phyloP scores from a whole-genome alignment of 306 rosid species.

The Argentina anserina region DNA sequence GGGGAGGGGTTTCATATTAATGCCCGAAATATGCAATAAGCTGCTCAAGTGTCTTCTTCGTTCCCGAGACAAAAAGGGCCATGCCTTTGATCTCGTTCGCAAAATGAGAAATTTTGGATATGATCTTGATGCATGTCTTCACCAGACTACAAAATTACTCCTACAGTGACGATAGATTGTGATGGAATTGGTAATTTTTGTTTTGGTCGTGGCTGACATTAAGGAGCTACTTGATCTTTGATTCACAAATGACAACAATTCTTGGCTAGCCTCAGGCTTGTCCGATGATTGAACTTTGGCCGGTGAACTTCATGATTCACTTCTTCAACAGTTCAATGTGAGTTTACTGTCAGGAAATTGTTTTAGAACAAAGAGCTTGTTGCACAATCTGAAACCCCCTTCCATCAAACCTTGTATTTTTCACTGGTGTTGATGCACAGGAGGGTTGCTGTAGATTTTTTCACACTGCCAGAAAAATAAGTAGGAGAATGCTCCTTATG shows the following conservation, averaged over 20 bases:
- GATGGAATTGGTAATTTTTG: conserved; percentile 4
- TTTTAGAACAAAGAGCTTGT: not conserved
- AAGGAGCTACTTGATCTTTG: not conserved
- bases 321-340: not conserved
- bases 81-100: conserved; percentile 39
- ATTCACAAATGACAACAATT: not conserved
- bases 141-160: conserved; percentile 28
- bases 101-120: conserved; percentile 58
- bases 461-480: not conserved
- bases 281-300: not conserved
- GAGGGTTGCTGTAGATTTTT: not conserved
- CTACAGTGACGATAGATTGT: conserved; percentile 10
- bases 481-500: not conserved
- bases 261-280: not conserved
- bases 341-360: not conserved
- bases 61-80: conserved; percentile 34
- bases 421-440: not conserved
- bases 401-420: not conserved
- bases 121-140: conserved; percentile 23
- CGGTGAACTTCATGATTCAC: not conserved
- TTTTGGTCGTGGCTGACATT: not conserved
- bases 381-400: not conserved
- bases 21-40: conserved; percentile 29
- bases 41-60: conserved; percentile 41
- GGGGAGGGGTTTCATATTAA: conserved; percentile 50